Evolutionary conservation across 352 stramenopile genomes (phyloP).

Genomic region (Blastocystis sp.): DNA sequence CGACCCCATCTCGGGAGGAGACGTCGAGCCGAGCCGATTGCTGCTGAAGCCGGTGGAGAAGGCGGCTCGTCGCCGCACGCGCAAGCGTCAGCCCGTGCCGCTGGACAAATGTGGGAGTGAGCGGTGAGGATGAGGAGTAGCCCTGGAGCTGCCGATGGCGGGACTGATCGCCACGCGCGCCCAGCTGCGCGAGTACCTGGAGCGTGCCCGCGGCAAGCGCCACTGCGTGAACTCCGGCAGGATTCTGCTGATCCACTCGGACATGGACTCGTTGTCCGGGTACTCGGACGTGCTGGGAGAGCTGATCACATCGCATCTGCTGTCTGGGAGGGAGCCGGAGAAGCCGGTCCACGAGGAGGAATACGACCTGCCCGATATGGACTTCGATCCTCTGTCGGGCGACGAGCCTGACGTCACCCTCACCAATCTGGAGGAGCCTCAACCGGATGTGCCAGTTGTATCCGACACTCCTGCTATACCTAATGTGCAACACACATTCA

Average conservation of each 20-base stretch:
- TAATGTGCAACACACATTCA: no score
- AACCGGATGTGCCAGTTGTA: not conserved
- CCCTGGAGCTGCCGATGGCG: not conserved
- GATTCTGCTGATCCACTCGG: not conserved
- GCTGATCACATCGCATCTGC: not conserved
- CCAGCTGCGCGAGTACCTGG: not conserved
- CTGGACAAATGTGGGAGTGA: conserved; percentile 17
- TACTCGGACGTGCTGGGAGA: not conserved
- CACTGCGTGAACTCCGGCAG: not conserved
- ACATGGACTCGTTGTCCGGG: not conserved
- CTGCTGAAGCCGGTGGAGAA: conserved; percentile 29
- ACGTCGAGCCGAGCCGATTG: not conserved
- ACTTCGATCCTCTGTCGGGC: conserved; percentile 4
- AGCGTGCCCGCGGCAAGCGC: not conserved
- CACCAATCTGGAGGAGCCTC: not conserved
- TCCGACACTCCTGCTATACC: no score
- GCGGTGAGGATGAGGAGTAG: not conserved
- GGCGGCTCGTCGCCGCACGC: not conserved
- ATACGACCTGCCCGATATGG: conserved; percentile 13
- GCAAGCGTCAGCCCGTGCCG: not conserved
- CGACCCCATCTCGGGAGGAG: not conserved
- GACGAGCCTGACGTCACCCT: not conserved
- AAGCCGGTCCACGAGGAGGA: not conserved
- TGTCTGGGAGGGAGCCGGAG: not conserved
- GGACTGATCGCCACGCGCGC: not conserved